phyloP scores from a whole-genome alignment of 345 rosid genomes.

The Excoecaria cochinchinensis region DNA sequence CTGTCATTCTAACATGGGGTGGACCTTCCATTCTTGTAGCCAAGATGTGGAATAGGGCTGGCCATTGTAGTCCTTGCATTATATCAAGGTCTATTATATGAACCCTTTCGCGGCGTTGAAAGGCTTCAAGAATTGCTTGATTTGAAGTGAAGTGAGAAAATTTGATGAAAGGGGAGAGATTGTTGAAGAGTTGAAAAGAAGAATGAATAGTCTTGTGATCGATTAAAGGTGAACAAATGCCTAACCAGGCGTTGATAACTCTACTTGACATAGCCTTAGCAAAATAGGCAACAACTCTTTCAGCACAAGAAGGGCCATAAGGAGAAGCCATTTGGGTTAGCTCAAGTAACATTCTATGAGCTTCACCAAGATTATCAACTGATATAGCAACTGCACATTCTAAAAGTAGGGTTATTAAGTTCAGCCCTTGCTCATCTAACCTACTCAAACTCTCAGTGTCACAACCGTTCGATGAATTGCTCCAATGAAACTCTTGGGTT shows the following conservation, averaged over 20 bases:
- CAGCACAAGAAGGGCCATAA: constrained; percentile 56
- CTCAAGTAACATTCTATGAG: constrained; percentile 61
- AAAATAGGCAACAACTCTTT: constrained; percentile 67
- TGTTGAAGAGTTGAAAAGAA: constrained; percentile 58
- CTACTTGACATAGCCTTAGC: constrained; percentile 65
- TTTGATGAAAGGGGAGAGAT: constrained; percentile 60
- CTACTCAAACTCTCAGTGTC: constrained; percentile 12
- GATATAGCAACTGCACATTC: constrained; percentile 70
- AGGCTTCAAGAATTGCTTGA: constrained; percentile 72
- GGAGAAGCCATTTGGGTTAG: constrained; percentile 72
- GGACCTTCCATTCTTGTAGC: constrained; percentile 62
- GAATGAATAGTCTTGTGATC: constrained; percentile 38
- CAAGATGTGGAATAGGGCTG: constrained; percentile 66
- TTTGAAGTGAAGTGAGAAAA: constrained; percentile 73
- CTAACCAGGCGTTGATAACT: constrained; percentile 67
- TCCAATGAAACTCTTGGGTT: constrained; percentile 23
- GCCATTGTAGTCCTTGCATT: constrained; percentile 82
- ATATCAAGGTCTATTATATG: constrained; percentile 69
- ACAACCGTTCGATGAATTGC: constrained; percentile 8
- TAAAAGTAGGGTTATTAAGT: constrained; percentile 45
- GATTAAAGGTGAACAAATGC: constrained; percentile 54
- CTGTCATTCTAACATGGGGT: constrained; percentile 58
- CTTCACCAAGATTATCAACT: constrained; percentile 61
- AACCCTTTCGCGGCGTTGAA: constrained; percentile 47
- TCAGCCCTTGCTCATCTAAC: constrained; percentile 45